Percentiles rank a stretch among this genome's conserved stretches.
These are phyloP conservation scores for Achlya hypogyna DNA, from an alignment of 352 stramenopile species.

Conservation along the genomic window DNA sequence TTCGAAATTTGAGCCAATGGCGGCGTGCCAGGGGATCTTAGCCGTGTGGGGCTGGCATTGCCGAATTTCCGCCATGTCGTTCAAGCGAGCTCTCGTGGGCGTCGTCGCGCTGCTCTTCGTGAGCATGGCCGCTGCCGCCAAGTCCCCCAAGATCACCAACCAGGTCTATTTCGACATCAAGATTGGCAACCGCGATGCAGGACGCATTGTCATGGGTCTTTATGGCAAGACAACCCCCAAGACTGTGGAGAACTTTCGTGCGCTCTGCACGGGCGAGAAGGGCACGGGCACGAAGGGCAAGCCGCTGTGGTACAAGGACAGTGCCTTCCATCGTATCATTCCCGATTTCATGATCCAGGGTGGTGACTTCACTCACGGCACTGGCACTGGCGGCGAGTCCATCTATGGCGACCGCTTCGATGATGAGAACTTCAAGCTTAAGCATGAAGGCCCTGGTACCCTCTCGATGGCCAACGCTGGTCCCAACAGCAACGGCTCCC, in stretches of 20 bases:
- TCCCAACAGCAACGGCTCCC: constrained; percentile 90
- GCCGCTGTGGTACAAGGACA: constrained; percentile 94
- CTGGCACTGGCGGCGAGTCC: constrained; percentile 62
- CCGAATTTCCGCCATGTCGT: constrained; percentile 13
- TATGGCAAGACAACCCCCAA: constrained; percentile 83
- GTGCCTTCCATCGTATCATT: constrained; percentile 96
- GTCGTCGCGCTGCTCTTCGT: constrained; percentile 31
- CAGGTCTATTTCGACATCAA: constrained; percentile 96
- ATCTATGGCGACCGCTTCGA: constrained; percentile 76
- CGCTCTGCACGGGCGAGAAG: constrained; percentile 64
- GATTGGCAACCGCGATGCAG: constrained; percentile 83
- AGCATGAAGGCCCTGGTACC: constrained; percentile 58
- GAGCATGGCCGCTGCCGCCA: constrained; percentile 27
- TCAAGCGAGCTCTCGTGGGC: neutral
- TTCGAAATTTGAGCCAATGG: neutral
- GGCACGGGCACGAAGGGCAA: constrained; percentile 88
- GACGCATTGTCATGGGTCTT: constrained; percentile 76
- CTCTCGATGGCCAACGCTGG: constrained; percentile 82
- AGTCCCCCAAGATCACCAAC: constrained; percentile 72
- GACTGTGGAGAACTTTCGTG: constrained; percentile 67
- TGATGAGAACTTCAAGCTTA: constrained; percentile 85
- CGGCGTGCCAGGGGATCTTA: neutral
- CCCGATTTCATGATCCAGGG: constrained; percentile 90
- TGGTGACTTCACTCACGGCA: constrained; percentile 73
- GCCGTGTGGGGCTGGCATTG: constrained; percentile 12